Conservation (phyloP, 2,329 filamentous ascomycete species). For the Alternaria viburni region DNA sequence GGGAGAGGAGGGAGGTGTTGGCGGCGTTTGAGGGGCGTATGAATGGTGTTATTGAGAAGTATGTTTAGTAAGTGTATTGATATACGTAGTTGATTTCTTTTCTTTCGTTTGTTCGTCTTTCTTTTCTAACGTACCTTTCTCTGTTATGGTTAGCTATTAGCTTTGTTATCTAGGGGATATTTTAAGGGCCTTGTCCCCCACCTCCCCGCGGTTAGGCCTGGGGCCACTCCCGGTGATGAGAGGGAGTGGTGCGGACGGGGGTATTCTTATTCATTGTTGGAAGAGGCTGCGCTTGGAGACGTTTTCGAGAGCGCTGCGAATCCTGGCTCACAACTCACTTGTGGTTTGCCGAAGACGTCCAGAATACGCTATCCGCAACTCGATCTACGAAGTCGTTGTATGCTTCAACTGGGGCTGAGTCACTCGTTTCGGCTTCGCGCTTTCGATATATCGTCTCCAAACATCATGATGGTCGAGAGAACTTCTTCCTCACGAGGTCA, state of each 20-base stretch:
- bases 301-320: neutral
- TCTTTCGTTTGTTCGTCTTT: neutral
- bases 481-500: neutral
- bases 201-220: conserved; percentile 3
- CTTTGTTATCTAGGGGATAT: neutral
- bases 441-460: neutral
- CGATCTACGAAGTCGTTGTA: neutral
- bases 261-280: neutral
- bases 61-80: neutral
- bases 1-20: neutral
- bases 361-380: neutral
- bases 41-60: neutral
- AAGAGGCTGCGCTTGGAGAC: neutral
- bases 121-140: accelerated
- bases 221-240: neutral
- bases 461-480: neutral
- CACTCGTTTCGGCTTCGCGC: neutral
- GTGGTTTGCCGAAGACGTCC: neutral
- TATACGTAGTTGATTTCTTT: neutral
- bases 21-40: neutral
- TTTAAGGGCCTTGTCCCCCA: neutral
- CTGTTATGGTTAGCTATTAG: neutral
- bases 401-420: neutral
- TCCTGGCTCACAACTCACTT: neutral
- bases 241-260: conserved; percentile 1